These are phyloP conservation scores for Funneliformis geosporum DNA, from an alignment of 192 early-diverging fungal genomes.

Conservation along the genomic window DNA sequence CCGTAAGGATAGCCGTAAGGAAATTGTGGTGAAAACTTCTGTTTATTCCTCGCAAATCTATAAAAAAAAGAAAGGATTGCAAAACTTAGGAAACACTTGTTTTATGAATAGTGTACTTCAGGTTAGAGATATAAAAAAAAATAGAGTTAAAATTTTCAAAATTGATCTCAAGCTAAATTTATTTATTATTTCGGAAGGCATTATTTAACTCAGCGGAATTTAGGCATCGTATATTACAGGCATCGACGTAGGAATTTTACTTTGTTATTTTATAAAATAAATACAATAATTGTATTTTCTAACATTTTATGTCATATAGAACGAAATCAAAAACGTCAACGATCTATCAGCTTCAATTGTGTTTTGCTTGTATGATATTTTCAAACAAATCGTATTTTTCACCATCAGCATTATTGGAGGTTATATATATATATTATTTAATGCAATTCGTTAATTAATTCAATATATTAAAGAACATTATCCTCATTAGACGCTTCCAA, in stretches of 20 bases:
- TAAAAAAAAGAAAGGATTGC: constrained; percentile 52
- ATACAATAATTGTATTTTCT: not conserved
- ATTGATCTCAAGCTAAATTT: not conserved
- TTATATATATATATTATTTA: not conserved
- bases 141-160: not conserved
- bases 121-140: constrained; percentile 37
- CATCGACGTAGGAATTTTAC: not conserved
- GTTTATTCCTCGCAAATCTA: not conserved
- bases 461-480: not conserved
- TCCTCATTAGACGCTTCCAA: constrained; percentile 11
- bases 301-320: not conserved
- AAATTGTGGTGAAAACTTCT: not conserved
- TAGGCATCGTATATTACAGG: constrained; percentile 1
- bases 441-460: not conserved
- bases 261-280: not conserved
- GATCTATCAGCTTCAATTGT: not conserved
- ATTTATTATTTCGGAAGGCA: not conserved
- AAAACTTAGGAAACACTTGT: constrained; percentile 87
- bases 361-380: not conserved
- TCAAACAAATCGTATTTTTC: not conserved
- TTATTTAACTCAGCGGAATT: constrained; percentile 25
- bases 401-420: constrained; percentile 20
- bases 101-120: constrained; percentile 86
- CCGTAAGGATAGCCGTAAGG: not conserved
- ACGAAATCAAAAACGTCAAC: not conserved